These are phyloP conservation scores for Candida stauntonica DNA, from an alignment of 805 yeast genomes.

Conservation along the genomic window DNA sequence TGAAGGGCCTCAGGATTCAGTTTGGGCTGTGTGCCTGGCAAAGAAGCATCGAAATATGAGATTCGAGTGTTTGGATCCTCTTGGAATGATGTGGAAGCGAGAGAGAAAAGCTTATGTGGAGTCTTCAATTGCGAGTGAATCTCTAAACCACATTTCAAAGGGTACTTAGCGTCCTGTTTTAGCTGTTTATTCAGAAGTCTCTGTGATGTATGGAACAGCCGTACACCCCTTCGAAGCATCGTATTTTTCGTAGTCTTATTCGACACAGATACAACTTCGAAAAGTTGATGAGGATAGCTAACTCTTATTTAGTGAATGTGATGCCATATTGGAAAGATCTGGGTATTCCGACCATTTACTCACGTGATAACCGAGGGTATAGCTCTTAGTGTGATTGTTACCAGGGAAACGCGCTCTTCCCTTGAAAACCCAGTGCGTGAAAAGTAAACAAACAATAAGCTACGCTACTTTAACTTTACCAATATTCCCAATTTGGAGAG, in stretches of 20 bases:
- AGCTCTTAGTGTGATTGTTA: background rate
- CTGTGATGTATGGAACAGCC: constrained; percentile 1
- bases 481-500: no score
- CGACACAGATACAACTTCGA: no score
- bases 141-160: constrained; percentile 82
- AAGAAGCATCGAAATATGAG: constrained; percentile 75
- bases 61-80: constrained; percentile 62
- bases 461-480: no score
- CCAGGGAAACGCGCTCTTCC: background rate
- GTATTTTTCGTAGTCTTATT: no score
- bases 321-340: no score
- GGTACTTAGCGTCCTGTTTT: constrained; percentile 24
- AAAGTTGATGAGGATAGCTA: no score
- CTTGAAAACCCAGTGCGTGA: no score
- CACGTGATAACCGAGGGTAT: no score
- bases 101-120: constrained; percentile 68
- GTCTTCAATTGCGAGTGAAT: constrained; percentile 89
- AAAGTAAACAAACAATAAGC: background rate
- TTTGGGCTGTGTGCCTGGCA: constrained; percentile 91
- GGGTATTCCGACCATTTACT: no score
- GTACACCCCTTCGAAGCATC: background rate
- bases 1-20: constrained; percentile 71
- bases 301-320: no score
- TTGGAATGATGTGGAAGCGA: constrained; percentile 45
- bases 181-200: background rate